Percentiles rank a stretch among this genome's conserved stretches.
phyloP scores from a whole-genome alignment of 176 grass and related monocot species.

The Rhynchospora pubera region DNA sequence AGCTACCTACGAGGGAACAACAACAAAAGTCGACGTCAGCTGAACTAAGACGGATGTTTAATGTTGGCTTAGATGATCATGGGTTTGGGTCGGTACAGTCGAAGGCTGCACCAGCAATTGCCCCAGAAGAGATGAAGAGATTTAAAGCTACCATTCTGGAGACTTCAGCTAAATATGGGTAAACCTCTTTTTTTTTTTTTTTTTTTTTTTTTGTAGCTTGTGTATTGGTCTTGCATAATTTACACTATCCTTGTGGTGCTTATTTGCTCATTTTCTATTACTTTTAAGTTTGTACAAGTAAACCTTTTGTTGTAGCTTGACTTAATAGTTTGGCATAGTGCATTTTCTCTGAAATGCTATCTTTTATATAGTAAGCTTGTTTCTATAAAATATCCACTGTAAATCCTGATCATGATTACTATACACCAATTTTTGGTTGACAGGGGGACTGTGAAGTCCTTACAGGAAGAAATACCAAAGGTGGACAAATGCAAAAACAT shows the following conservation, averaged over 20 bases:
- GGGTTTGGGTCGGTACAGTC: constrained; percentile 31
- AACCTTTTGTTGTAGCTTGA: not conserved
- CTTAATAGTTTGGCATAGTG: not conserved
- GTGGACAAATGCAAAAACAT: constrained; percentile 62
- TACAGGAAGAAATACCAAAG: constrained; percentile 53
- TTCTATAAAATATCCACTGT: not conserved
- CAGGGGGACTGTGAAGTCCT: constrained; percentile 51
- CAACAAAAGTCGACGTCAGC: constrained; percentile 48
- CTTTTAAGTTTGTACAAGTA: not conserved
- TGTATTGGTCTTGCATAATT: not conserved
- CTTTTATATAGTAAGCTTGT: not conserved
- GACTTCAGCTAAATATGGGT: constrained; percentile 46
- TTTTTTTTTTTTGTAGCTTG: constrained; percentile 1
- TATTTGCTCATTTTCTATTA: not conserved
- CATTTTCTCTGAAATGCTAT: not conserved
- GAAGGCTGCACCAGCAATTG: constrained; percentile 30
- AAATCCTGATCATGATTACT: not conserved
- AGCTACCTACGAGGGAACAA: constrained; percentile 32
- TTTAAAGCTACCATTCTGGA: constrained; percentile 48
- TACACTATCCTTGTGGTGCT: not conserved
- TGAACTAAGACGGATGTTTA: constrained; percentile 51
- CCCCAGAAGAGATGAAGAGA: constrained; percentile 46
- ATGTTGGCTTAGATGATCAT: constrained; percentile 43
- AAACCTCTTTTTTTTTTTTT: too few species aligned
- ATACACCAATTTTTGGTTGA: constrained; percentile 6